Evolutionary conservation across 2,329 filamentous ascomycete genomes (phyloP).

Genomic region (Penicillium corylophilum): DNA sequence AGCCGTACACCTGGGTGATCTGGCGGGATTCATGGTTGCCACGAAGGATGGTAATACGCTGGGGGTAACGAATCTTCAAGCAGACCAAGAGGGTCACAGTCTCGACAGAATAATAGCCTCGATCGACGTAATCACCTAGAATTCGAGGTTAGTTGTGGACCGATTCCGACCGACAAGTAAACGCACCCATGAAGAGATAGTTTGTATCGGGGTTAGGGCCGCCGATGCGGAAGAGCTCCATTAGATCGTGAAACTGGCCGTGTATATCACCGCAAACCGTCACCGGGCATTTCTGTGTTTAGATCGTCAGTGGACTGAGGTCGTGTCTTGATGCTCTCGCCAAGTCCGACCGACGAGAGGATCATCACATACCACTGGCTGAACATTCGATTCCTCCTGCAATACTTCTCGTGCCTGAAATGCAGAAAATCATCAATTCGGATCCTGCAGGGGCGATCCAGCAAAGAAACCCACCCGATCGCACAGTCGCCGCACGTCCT

Average conservation of each 20-base stretch:
- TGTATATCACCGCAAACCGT: conserved; percentile 99
- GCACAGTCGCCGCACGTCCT: conserved; percentile 93
- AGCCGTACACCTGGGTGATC: conserved; percentile 98
- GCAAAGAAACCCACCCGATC: conserved; percentile 72
- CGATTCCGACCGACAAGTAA: conserved; percentile 7
- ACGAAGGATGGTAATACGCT: conserved; percentile 96
- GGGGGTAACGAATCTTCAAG: conserved; percentile 96
- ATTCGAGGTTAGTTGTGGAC: background rate
- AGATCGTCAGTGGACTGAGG: conserved; percentile 18
- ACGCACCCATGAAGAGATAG: conserved; percentile 96
- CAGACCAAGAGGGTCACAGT: conserved; percentile 94
- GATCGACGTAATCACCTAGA: conserved; percentile 92
- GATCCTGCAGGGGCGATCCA: conserved; percentile 4
- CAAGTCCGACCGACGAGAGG: conserved; percentile 17
- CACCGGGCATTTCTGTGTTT: conserved; percentile 88
- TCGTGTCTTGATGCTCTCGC: background rate
- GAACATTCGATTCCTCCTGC: conserved; percentile 96
- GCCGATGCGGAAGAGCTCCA: conserved; percentile 99
- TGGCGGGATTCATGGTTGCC: conserved; percentile 99
- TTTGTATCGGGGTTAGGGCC: conserved; percentile 98
- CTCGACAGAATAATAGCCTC: conserved; percentile 98
- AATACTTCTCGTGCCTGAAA: conserved; percentile 86
- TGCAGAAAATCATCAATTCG: conserved; percentile 21
- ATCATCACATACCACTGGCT: conserved; percentile 77
- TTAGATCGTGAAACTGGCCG: conserved; percentile 97